A percentile compares a stretch with the other conserved stretches of the same genome.
Evolutionary conservation across 2,329 filamentous ascomycete species (phyloP).

Genomic region (Botrytis byssoidea): DNA sequence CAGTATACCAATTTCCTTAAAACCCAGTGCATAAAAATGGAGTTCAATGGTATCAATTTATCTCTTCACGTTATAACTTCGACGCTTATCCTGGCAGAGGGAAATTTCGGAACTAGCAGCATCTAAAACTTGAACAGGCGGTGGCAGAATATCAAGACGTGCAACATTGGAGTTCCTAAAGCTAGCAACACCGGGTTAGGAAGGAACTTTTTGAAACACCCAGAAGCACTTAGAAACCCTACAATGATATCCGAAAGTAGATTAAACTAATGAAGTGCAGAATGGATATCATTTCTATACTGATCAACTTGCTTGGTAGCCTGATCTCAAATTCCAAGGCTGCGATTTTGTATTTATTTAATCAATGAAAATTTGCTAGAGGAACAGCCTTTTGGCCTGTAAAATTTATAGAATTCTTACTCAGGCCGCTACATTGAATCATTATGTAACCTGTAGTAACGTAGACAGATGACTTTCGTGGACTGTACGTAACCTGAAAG

Average conservation of each 20-base stretch:
- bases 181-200: background rate
- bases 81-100: background rate
- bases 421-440: background rate
- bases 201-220: background rate
- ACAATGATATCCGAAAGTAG: background rate
- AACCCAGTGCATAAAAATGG: background rate
- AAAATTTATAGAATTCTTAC: accelerated
- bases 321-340: background rate
- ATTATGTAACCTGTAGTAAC: background rate
- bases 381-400: background rate
- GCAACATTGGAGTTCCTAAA: background rate
- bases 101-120: background rate
- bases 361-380: background rate
- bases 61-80: background rate
- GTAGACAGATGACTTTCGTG: background rate
- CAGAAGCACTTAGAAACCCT: background rate
- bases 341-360: background rate
- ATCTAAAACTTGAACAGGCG: background rate
- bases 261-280: background rate
- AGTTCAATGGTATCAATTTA: background rate
- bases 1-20: accelerated
- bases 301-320: background rate
- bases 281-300: background rate
- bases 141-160: background rate
- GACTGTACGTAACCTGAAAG: background rate